phyloP scores from a whole-genome alignment of 805 yeast genomes.

The Spathaspora gorwiae region DNA sequence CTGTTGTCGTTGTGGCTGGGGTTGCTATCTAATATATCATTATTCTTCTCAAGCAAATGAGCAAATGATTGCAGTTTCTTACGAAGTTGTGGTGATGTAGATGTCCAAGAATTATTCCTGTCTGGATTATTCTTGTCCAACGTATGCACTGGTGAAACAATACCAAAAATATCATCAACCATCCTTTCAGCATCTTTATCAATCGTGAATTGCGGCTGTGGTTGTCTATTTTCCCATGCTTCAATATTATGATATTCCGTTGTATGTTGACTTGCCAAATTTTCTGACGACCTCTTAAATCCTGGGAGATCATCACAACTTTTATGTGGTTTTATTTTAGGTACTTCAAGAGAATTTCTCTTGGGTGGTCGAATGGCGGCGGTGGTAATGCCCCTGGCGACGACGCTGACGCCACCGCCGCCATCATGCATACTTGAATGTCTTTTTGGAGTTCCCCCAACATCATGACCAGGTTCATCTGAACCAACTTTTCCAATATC shows the following conservation, averaged over 20 bases:
- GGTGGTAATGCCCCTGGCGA: too few relatives aligned
- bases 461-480: background rate
- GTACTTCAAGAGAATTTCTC: background rate
- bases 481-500: background rate
- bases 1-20: too few relatives aligned
- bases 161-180: constrained; percentile 36
- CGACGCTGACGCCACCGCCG: too few relatives aligned
- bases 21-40: too few relatives aligned
- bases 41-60: too few relatives aligned
- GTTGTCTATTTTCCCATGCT: constrained; percentile 30
- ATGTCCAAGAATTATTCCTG: too few relatives aligned
- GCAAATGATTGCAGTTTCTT: too few relatives aligned
- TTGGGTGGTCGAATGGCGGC: background rate
- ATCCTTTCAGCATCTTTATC: constrained; percentile 32
- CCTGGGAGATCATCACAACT: background rate
- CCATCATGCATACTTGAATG: background rate
- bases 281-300: background rate
- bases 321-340: background rate
- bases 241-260: constrained; percentile 25
- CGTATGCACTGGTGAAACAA: background rate
- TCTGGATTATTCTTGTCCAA: too few relatives aligned
- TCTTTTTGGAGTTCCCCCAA: background rate
- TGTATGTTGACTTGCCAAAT: background rate
- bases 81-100: too few relatives aligned
- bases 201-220: constrained; percentile 10